Evolutionary conservation across 331 rosid species (phyloP).

Genomic region (Pyracantha coccinea): DNA sequence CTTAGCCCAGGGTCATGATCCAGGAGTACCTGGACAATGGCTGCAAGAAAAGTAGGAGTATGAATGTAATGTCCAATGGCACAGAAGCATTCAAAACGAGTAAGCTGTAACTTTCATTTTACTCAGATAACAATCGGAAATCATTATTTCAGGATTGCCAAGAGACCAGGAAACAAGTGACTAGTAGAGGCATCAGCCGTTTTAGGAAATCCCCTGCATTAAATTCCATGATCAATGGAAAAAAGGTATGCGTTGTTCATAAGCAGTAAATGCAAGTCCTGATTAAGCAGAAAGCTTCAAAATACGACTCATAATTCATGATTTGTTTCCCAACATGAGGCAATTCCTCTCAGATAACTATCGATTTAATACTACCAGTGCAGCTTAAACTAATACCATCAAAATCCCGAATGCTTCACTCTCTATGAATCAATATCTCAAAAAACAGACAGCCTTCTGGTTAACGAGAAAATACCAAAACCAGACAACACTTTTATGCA

Average conservation of each 20-base stretch:
- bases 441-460: not conserved
- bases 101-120: not conserved
- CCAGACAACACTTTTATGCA: not conserved
- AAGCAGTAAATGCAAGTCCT: too few relatives aligned
- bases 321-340: not conserved
- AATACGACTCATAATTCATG: too few relatives aligned
- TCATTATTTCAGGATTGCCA: not conserved
- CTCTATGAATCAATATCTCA: not conserved
- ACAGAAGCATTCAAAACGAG: not conserved
- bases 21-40: slow-evolving; percentile 75
- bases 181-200: not conserved
- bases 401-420: not conserved
- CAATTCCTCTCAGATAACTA: not conserved
- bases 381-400: not conserved
- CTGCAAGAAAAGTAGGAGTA: slow-evolving; percentile 34
- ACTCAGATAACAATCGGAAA: not conserved
- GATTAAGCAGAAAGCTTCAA: too few relatives aligned
- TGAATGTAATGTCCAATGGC: not conserved
- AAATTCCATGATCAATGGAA: not conserved
- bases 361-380: not conserved
- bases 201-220: not conserved
- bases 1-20: slow-evolving; percentile 69
- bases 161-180: not conserved
- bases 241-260: too few relatives aligned
- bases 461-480: not conserved